Conservation (phyloP, 805 yeast species). For the Pachysolen tannophilus region DNA sequence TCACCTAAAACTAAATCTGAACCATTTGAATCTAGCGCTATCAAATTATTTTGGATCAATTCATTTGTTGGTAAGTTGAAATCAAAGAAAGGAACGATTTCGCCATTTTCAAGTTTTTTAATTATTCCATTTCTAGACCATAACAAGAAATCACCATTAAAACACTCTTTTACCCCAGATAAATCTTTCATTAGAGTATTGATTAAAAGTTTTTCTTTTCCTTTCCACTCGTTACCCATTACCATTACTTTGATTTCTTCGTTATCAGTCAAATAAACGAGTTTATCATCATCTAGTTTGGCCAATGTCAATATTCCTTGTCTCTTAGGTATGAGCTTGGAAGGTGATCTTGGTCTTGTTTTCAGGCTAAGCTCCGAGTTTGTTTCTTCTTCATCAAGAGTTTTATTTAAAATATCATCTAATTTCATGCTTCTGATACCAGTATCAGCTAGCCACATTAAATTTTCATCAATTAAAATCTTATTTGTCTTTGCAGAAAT, state of each 20-base stretch:
- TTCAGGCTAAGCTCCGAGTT: conserved; percentile 10
- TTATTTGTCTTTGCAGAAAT: conserved; percentile 14
- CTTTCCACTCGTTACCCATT: too few relatives aligned
- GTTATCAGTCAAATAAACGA: conserved; percentile 27
- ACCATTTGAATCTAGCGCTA: conserved; percentile 28
- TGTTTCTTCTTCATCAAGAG: too few relatives aligned
- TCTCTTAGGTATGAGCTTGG: conserved; percentile 17
- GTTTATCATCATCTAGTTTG: conserved; percentile 15
- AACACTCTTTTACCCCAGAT: conserved; percentile 29
- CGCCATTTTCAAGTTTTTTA: conserved; percentile 17
- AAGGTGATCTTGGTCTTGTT: conserved; percentile 20
- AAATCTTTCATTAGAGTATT: conserved; percentile 29
- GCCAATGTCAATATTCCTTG: conserved; percentile 26
- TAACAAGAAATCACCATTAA: conserved; percentile 22
- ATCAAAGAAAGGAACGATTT: conserved; percentile 9
- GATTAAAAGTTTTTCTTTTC: conserved; percentile 17
- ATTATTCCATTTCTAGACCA: conserved; percentile 37
- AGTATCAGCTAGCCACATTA: conserved; percentile 12
- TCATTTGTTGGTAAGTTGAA: conserved; percentile 20
- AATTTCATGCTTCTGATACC: conserved; percentile 11
- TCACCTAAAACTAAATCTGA: conserved; percentile 36
- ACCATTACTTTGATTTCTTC: conserved; percentile 31
- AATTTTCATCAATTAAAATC: conserved; percentile 14
- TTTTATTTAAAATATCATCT: conserved; percentile 10
- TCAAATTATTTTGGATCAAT: conserved; percentile 30